Evolutionary conservation across 2,329 filamentous ascomycete genomes (phyloP).

Genomic region (Fusarium verticillioides): DNA sequence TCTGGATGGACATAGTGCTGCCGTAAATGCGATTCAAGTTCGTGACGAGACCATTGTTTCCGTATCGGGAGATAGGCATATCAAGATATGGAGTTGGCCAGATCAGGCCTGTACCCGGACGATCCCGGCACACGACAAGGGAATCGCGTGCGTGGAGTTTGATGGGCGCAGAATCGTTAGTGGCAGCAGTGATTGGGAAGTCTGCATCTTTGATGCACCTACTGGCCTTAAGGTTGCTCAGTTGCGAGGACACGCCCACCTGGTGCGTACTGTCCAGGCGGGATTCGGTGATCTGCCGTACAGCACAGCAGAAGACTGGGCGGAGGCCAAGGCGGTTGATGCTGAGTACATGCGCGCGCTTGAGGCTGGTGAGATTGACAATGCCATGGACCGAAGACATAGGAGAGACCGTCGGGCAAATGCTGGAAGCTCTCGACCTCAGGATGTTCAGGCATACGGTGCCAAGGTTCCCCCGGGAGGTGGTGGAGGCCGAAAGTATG

Average conservation of each 20-base stretch:
- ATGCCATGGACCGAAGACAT: conserved; percentile 48
- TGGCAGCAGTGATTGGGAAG: conserved; percentile 94
- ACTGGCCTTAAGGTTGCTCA: conserved; percentile 91
- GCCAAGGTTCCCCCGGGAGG: conserved; percentile 91
- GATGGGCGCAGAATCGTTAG: conserved; percentile 94
- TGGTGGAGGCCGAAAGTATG: conserved; percentile 88
- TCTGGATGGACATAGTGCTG: conserved; percentile 86
- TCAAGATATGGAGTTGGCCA: conserved; percentile 95
- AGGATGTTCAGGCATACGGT: conserved; percentile 81
- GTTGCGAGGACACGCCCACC: conserved; percentile 80
- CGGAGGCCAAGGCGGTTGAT: conserved; percentile 79
- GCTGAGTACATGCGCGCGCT: conserved; percentile 74
- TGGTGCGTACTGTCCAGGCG: conserved; percentile 94
- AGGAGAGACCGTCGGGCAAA: conserved; percentile 63
- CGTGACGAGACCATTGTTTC: conserved; percentile 88
- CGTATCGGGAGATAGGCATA: conserved; percentile 90
- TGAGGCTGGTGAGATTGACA: conserved; percentile 60
- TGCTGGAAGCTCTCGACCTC: conserved; percentile 78
- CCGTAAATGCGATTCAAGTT: conserved; percentile 96
- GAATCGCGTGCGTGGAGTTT: conserved; percentile 97
- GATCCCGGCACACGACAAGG: conserved; percentile 88
- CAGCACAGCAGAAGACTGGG: conserved; percentile 77
- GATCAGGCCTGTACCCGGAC: conserved; percentile 80
- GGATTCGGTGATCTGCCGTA: conserved; percentile 91
- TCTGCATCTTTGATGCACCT: conserved; percentile 91